These are phyloP conservation scores for Dioszegia crocea DNA, from an alignment of 768 basidiomycete genomes.

Conservation along the genomic window DNA sequence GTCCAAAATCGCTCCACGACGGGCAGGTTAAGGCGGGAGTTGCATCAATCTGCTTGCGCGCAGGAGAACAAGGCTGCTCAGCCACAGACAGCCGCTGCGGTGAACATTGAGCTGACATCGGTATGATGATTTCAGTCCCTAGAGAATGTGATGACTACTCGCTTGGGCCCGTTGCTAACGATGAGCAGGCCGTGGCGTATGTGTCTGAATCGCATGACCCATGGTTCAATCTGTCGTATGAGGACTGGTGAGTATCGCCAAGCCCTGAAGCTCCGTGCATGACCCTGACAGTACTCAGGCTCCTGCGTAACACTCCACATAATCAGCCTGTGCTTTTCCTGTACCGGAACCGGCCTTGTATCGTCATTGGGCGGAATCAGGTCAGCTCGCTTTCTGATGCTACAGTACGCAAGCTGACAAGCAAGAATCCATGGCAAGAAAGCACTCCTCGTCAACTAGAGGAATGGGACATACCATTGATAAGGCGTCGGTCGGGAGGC, in stretches of 20 bases:
- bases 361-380: slow-evolving; percentile 87
- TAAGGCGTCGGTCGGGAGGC: slow-evolving; percentile 83
- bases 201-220: slow-evolving; percentile 75
- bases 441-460: slow-evolving; percentile 67
- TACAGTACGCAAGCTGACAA: slow-evolving; percentile 1
- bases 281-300: slow-evolving; percentile 52
- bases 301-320: slow-evolving; percentile 71
- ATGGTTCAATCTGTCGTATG: slow-evolving; percentile 82
- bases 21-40: no score
- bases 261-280: background rate
- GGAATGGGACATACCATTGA: slow-evolving; percentile 62
- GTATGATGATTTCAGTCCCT: slow-evolving; percentile 7
- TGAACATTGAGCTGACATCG: slow-evolving; percentile 32
- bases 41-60: slow-evolving; percentile 5
- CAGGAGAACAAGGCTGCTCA: slow-evolving; percentile 22
- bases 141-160: no score
- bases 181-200: slow-evolving; percentile 49
- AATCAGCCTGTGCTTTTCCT: slow-evolving; percentile 72
- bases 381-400: slow-evolving; percentile 34
- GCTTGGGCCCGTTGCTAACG: no score
- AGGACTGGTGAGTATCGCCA: slow-evolving; percentile 68
- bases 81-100: slow-evolving; percentile 35
- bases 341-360: slow-evolving; percentile 82
- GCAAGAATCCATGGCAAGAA: slow-evolving; percentile 93
- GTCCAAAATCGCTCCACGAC: no score